phyloP scores from a whole-genome alignment of 495 filamentous ascomycete species.

The Amniculicola lignicola region DNA sequence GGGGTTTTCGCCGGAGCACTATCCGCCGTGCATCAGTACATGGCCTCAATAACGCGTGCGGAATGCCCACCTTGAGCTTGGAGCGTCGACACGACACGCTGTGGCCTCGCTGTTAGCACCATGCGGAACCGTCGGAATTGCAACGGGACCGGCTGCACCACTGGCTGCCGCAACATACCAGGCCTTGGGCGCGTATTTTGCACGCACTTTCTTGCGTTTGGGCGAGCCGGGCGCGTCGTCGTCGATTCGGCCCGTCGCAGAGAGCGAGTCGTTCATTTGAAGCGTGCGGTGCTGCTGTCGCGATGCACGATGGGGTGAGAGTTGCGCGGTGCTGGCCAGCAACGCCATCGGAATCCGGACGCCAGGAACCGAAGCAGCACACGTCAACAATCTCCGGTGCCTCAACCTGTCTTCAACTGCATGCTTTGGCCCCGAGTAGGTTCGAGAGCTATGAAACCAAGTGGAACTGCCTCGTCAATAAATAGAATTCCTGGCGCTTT shows the following conservation, averaged over 20 bases:
- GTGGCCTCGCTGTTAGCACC: background rate
- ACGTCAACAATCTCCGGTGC: too few species aligned
- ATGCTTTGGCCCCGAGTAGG: too few species aligned
- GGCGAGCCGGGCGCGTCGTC: conserved; percentile 20
- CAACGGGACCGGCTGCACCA: background rate
- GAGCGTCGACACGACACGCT: conserved; percentile 25
- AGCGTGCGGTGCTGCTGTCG: background rate
- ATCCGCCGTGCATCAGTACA: background rate
- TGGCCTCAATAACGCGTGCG: background rate
- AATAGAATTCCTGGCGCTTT: too few species aligned
- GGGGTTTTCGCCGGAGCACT: conserved; percentile 31
- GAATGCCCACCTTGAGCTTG: conserved; percentile 22
- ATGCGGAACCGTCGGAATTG: conserved; percentile 24
- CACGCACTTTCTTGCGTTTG: conserved; percentile 28
- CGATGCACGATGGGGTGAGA: too few species aligned
- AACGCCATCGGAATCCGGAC: too few species aligned
- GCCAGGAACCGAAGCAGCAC: too few species aligned
- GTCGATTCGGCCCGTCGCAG: background rate
- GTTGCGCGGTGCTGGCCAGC: too few species aligned
- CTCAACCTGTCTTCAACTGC: too few species aligned
- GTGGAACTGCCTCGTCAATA: too few species aligned
- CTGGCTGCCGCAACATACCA: conserved; percentile 4
- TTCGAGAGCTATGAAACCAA: too few species aligned
- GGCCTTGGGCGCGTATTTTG: conserved; percentile 29
- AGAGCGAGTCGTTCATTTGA: conserved; percentile 16